phyloP scores from a whole-genome alignment of 176 grass and related monocot species.

The Tillandsia fasciculata region DNA sequence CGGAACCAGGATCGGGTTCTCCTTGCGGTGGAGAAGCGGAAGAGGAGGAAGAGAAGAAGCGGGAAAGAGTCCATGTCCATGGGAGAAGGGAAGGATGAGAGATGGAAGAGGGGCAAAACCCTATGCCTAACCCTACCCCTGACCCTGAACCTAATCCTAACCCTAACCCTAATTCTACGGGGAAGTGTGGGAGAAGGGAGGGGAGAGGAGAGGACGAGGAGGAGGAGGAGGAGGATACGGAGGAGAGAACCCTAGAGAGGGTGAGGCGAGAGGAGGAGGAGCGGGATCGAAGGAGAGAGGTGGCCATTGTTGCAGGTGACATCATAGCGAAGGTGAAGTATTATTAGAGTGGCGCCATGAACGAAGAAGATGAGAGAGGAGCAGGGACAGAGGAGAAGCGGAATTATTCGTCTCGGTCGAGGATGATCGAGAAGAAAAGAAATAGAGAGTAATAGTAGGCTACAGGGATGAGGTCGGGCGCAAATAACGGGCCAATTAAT shows the following conservation, averaged over 20 bases:
- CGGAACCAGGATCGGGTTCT: not conserved
- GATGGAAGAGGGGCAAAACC: constrained; percentile 13
- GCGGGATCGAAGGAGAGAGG: constrained; percentile 1
- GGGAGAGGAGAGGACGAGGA: constrained; percentile 8
- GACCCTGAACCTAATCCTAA: constrained; percentile 20
- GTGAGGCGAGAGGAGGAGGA: not conserved
- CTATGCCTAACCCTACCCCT: constrained; percentile 15
- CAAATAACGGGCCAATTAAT: too few species aligned
- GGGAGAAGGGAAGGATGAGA: constrained; percentile 21
- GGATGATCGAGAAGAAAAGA: too few species aligned
- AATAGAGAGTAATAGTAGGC: too few species aligned
- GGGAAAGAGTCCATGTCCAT: constrained; percentile 5
- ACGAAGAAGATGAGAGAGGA: not conserved
- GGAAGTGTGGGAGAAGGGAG: constrained; percentile 12
- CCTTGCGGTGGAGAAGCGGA: not conserved
- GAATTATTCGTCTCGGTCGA: not conserved
- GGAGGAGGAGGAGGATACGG: constrained; percentile 5
- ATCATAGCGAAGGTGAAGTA: not conserved
- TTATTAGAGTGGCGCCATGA: not conserved
- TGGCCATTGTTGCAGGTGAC: not conserved
- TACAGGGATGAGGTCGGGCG: too few species aligned
- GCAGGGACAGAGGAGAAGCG: not conserved
- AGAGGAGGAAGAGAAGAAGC: constrained; percentile 8
- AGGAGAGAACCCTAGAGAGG: constrained; percentile 10
- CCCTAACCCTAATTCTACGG: constrained; percentile 20